Conservation (phyloP, 768 basidiomycete genomes). For the Panellus pusillus region DNA sequence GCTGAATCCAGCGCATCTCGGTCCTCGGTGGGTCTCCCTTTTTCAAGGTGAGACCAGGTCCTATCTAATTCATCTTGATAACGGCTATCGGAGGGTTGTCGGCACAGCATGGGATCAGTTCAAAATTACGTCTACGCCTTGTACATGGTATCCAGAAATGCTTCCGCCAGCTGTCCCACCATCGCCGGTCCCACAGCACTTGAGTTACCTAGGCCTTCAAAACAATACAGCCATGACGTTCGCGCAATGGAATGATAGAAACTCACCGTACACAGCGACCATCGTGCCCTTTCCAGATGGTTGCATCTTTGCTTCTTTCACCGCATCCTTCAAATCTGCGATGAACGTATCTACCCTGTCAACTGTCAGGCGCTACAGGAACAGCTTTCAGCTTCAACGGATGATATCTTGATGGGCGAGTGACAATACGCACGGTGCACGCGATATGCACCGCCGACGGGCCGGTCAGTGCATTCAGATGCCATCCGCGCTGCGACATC, state of each 20-base stretch:
- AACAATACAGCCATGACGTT: background rate
- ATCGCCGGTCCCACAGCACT: conserved; percentile 80
- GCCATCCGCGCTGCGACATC: conserved; percentile 88
- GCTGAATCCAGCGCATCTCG: too few relatives aligned
- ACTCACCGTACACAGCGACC: conserved; percentile 88
- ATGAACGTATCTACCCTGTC: conserved; percentile 75
- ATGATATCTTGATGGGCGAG: background rate
- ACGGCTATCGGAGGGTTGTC: too few relatives aligned
- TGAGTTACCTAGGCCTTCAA: conserved; percentile 74
- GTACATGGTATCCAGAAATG: conserved; percentile 82
- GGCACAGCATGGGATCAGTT: too few relatives aligned
- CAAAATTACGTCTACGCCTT: conserved; percentile 49
- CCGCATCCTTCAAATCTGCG: conserved; percentile 76
- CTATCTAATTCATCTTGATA: too few relatives aligned
- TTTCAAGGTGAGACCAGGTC: too few relatives aligned
- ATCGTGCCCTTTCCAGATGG: conserved; percentile 80
- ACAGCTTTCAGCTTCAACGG: conserved; percentile 6
- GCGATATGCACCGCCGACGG: conserved; percentile 92
- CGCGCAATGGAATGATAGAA: conserved; percentile 14
- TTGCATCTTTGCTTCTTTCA: conserved; percentile 65
- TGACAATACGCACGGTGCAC: conserved; percentile 69
- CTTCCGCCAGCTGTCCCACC: conserved; percentile 74
- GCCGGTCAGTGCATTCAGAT: conserved; percentile 78
- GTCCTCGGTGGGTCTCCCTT: too few relatives aligned
- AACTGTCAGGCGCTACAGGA: conserved; percentile 73